Base-by-base conservation (phyloP, 148 eudicot species). In the Cornus suecica region DNA sequence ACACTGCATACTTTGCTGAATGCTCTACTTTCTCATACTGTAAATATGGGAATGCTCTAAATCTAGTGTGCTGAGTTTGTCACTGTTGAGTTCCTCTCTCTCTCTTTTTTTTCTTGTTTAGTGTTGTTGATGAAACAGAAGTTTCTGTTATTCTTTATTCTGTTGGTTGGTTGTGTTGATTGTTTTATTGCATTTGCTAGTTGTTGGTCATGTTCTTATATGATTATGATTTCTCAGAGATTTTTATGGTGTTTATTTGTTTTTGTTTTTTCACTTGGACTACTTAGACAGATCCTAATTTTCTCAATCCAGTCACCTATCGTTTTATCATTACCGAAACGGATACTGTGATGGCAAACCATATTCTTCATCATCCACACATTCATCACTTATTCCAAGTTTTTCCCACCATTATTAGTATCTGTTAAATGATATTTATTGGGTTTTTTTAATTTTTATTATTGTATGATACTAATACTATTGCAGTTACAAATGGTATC, bases 31-130 rank as follows among this genome's bases (percentile, higher is more conserved):
- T 72, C 54, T 78, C 64, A 72, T 51, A 51, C 31, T 78, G 81
- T 78, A 78, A 65, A 78, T 78, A 72, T 78, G 65, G 68, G 81
- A 73, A 78, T 78, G 81, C 72, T 34, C 25, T 27, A 63, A 9
- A 63, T 25, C 30, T 63, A 63, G 66, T 63, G 66, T 63, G 8
- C 18, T 63, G 26, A 60, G 64, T 60, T 60, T 60, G 64, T 22
- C 7, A 31, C 25, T 20, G 20, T 58, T 25, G 62, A 5, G 25
- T 58, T 5, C 62, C 25, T 58, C 62, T 58, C 25, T 48, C 3
- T 48, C 5, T 54, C 15, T 5, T 58, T 37, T 37, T 37, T 37
- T 5, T 5, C 42, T 37, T 4, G 6, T 37, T 37, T 37, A n/a
- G 42, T 37, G 42, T 37, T 37, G 42, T 58, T 58, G 62, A 58